Evolutionary conservation across 2,329 filamentous ascomycete species (phyloP), one percentile per base, ranked within the genome.

Genomic region (Plenodomus tracheiphilus): DNA sequence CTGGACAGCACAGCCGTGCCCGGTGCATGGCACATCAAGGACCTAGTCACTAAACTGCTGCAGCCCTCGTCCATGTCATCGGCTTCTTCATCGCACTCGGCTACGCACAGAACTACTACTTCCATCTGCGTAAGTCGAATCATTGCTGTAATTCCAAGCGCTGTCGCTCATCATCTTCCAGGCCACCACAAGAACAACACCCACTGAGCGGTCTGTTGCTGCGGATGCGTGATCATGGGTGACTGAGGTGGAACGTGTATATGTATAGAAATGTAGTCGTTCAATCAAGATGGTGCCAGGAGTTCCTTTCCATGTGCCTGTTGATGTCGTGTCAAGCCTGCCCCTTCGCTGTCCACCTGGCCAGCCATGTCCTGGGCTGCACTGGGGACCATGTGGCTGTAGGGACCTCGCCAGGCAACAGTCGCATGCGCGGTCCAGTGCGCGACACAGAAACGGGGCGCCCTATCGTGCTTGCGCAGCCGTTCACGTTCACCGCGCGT

Each of bases 151-250:
- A 8, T 35, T 34, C 17, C 35, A 36, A 50, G 35, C 20, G 17
- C 25, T 38, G 32, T 54, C 58, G 72, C 57, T 59, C 25, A 62
- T 47, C 46, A 38, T 51, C 39, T 32, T 44, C 46, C 65, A 99
- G 94, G 94, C 70, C 93, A 99, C 85, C 93, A 97, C 89, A 99
- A 99, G 89, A 97, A 99, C 88, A 95, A 99, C 78, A 89, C 91
- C 83, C 94, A 99, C 83, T 99, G 95, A 64, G 64, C 56, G 53
- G 49, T 18, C 41, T 43, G 42, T 20, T 21, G 44, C 25, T 46
- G 42, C 5, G 49, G 34, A 38, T 38, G 43, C 48, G 45, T 43
- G 30, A 47, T 42, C 20, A 49, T 17, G 39, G 36, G 41, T 46
- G 55, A 53, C 53, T 44, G n/a, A 57, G 56, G 54, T 44, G 54